phyloP scores from a whole-genome alignment of 78 protist genomes.

The Guillardia theta region DNA sequence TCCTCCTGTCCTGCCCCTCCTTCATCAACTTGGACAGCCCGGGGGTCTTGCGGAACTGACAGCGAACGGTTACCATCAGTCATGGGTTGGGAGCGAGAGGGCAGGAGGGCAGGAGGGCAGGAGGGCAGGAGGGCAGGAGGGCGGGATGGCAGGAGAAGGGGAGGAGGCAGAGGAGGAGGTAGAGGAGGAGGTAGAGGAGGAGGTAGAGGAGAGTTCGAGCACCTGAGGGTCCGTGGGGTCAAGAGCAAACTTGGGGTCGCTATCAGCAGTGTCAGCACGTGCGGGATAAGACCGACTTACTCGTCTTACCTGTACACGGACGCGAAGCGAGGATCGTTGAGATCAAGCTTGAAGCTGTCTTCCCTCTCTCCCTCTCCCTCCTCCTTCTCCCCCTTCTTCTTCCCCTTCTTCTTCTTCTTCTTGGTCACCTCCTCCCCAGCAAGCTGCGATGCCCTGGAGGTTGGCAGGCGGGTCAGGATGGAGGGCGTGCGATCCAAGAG shows the following conservation, averaged over 20 bases:
- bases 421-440: not conserved
- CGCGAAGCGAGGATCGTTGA: not conserved
- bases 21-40: not conserved
- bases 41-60: not conserved
- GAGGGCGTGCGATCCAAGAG: too few species aligned
- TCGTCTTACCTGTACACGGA: not conserved
- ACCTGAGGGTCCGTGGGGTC: slow-evolving; percentile 25
- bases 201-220: too few species aligned
- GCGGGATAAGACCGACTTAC: not conserved
- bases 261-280: not conserved
- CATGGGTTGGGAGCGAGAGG: too few species aligned
- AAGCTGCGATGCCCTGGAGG: not conserved
- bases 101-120: too few species aligned
- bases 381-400: not conserved
- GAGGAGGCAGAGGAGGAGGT: too few species aligned
- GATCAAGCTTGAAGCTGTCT: not conserved
- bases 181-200: too few species aligned
- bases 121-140: too few species aligned
- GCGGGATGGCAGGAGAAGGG: too few species aligned
- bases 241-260: not conserved
- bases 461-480: too few species aligned
- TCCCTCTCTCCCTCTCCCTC: not conserved
- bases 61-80: too few species aligned
- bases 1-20: not conserved
- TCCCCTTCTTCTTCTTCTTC: not conserved